A percentile compares a stretch with the other conserved stretches of the same genome.
These are phyloP conservation scores for Geoglossum glabrum DNA, from an alignment of 495 filamentous ascomycete species.

Conservation along the genomic window DNA sequence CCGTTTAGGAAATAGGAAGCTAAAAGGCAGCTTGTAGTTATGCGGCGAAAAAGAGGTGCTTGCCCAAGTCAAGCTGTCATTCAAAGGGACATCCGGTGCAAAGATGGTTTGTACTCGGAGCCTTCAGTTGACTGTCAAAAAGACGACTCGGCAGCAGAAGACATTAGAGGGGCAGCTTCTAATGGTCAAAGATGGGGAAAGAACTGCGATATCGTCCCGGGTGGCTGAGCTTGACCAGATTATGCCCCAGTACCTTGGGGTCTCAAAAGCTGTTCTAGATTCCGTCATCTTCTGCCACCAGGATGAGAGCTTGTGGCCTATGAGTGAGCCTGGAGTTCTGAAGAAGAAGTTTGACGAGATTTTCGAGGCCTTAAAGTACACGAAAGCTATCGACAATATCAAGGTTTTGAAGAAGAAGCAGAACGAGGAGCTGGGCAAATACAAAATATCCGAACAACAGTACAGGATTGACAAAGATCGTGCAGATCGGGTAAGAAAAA, in stretches of 20 bases:
- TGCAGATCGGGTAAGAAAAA: constrained; percentile 35
- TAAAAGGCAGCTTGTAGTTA: constrained; percentile 28
- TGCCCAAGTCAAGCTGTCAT: constrained; percentile 79
- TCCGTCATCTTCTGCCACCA: constrained; percentile 97
- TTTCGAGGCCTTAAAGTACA: constrained; percentile 91
- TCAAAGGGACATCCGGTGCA: constrained; percentile 51
- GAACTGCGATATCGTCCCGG: constrained; percentile 50
- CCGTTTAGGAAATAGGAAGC: neutral
- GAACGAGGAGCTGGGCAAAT: constrained; percentile 47
- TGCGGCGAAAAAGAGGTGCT: constrained; percentile 76
- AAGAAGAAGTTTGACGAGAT: constrained; percentile 96
- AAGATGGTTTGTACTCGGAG: constrained; percentile 65
- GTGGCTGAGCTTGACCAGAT: constrained; percentile 63
- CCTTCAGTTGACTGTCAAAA: constrained; percentile 72
- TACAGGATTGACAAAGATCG: constrained; percentile 74
- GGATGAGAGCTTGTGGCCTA: constrained; percentile 92
- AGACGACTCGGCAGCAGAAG: constrained; percentile 47
- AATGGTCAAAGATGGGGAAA: constrained; percentile 63
- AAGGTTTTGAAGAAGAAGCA: constrained; percentile 68
- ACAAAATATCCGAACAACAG: constrained; percentile 51
- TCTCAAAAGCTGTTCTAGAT: constrained; percentile 75
- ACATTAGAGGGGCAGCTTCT: constrained; percentile 61
- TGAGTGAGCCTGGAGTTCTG: constrained; percentile 67
- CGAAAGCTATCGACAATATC: constrained; percentile 89
- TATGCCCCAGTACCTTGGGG: constrained; percentile 74